A percentile compares a stretch with the other conserved stretches of the same genome.
These are phyloP conservation scores for Cicer cuneatum DNA, from an alignment of 306 rosid species.

Conservation along the genomic window DNA sequence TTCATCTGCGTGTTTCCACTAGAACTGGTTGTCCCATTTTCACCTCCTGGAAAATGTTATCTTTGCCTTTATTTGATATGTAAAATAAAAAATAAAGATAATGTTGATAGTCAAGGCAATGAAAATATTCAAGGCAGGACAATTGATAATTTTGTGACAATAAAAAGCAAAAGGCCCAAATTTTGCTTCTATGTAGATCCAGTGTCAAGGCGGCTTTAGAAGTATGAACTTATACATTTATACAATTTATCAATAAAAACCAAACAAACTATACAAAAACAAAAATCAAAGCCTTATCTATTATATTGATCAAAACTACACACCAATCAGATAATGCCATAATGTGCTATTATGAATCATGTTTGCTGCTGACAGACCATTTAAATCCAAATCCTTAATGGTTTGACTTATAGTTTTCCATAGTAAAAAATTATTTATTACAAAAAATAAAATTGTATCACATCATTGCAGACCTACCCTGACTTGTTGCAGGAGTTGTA, in stretches of 20 bases:
- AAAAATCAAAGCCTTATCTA: conserved; percentile 7
- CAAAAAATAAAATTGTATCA: not conserved
- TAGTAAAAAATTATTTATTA: not conserved
- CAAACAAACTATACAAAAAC: conserved; percentile 3
- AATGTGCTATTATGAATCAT: not conserved
- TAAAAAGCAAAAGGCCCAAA: conserved; percentile 29
- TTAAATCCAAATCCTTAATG: conserved; percentile 21
- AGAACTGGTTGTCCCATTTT: conserved; percentile 74
- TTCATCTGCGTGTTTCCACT: conserved; percentile 94
- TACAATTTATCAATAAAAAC: conserved; percentile 13
- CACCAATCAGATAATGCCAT: not conserved
- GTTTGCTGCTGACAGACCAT: conserved; percentile 2
- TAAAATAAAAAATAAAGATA: conserved; percentile 33
- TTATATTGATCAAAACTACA: conserved; percentile 15
- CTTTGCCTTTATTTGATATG: conserved; percentile 44
- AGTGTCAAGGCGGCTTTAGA: conserved; percentile 9
- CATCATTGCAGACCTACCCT: conserved; percentile 60
- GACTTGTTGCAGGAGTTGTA: conserved; percentile 78
- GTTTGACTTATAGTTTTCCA: conserved; percentile 1
- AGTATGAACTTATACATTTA: conserved; percentile 10
- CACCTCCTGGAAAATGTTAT: conserved; percentile 64
- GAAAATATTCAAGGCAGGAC: conserved; percentile 33
- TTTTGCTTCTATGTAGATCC: conserved; percentile 14
- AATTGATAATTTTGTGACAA: conserved; percentile 12
- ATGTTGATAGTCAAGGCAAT: conserved; percentile 11